Evolutionary conservation across 148 eudicot genomes (phyloP).

Genomic region (Dianthus caryophyllus): DNA sequence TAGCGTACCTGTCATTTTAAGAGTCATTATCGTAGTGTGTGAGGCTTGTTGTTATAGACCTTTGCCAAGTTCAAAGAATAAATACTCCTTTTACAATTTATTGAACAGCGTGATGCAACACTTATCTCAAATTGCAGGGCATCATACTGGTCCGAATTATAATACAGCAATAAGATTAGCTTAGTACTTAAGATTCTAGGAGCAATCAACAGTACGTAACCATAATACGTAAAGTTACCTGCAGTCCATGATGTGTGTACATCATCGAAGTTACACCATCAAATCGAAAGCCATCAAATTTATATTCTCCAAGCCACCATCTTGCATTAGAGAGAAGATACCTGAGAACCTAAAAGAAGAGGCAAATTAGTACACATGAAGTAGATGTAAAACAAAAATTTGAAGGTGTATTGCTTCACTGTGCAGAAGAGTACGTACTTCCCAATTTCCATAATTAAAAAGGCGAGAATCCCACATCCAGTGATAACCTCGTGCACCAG

Average conservation of each 20-base stretch:
- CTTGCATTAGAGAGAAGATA: slow-evolving; percentile 95
- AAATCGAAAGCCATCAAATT: slow-evolving; percentile 97
- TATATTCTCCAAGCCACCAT: slow-evolving; percentile 99
- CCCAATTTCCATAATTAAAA: slow-evolving; percentile 94
- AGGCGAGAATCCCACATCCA: slow-evolving; percentile 99
- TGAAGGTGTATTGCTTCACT: neutral
- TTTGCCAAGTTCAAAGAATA: neutral
- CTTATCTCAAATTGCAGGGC: neutral
- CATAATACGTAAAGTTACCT: slow-evolving; percentile 36
- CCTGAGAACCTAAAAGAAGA: slow-evolving; percentile 61
- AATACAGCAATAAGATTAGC: neutral
- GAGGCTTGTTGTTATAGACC: neutral
- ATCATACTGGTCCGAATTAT: neutral
- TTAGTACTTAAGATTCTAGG: neutral
- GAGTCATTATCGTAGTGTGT: neutral
- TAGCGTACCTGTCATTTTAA: neutral
- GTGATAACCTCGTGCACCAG: slow-evolving; percentile 91
- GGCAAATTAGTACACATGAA: slow-evolving; percentile 20
- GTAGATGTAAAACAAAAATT: neutral
- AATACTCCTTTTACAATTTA: neutral
- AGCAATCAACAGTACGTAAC: neutral
- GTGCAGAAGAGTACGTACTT: slow-evolving; percentile 42
- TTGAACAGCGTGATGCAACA: neutral
- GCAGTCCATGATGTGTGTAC: slow-evolving; percentile 97
- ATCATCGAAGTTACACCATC: slow-evolving; percentile 99